Percentiles rank a stretch among this genome's conserved stretches.
Evolutionary conservation across 768 basidiomycete species (phyloP).

Genomic region (Phanerodontia chrysosporium): DNA sequence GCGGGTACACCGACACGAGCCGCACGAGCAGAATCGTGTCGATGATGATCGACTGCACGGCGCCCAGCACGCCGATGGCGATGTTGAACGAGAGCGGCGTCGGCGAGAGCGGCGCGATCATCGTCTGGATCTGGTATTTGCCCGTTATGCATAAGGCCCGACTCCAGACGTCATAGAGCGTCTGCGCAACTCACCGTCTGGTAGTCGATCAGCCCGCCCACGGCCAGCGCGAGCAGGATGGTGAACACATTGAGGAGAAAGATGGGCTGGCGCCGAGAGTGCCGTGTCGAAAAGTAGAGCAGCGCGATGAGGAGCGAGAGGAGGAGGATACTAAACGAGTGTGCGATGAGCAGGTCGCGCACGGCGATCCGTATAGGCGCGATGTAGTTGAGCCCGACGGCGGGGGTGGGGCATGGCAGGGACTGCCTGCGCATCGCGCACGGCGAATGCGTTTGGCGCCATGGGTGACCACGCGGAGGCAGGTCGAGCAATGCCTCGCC

Average conservation of each 20-base stretch:
- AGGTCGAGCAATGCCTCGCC: not conserved
- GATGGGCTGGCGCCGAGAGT: not conserved
- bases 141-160: too few species aligned
- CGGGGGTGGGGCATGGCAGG: not conserved
- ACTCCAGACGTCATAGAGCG: not conserved
- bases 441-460: not conserved
- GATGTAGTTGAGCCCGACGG: conserved; percentile 10
- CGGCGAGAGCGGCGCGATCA: conserved; percentile 21
- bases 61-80: conserved; percentile 27
- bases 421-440: not conserved
- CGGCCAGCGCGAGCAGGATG: not conserved
- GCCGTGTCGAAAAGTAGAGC: not conserved
- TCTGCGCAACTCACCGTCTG: conserved; percentile 3
- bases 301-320: conserved; percentile 8
- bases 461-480: not conserved
- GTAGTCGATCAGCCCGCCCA: conserved; percentile 11
- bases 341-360: conserved; percentile 10
- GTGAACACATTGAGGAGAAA: conserved; percentile 1
- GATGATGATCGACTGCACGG: conserved; percentile 19
- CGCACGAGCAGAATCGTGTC: not conserved
- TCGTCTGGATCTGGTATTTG: conserved; percentile 23
- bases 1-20: not conserved
- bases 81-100: conserved; percentile 24
- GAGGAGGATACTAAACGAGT: conserved; percentile 6
- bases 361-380: conserved; percentile 6